Evolutionary conservation across 106 monocot genomes (phyloP).

Genomic region (Hemerocallis citrina): DNA sequence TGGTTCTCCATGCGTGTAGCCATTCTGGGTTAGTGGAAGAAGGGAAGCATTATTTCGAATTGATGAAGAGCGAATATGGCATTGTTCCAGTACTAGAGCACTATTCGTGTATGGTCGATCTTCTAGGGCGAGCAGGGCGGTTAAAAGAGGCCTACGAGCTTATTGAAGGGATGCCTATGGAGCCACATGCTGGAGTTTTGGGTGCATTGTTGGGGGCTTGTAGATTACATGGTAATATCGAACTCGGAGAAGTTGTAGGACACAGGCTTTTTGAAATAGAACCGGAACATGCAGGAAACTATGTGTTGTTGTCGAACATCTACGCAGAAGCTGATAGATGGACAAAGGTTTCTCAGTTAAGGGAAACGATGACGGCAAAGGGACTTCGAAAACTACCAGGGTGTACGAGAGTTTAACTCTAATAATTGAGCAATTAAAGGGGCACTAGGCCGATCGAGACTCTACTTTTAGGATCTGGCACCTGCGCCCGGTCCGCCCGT

Average conservation of each 20-base stretch:
- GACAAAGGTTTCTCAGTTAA: slow-evolving; percentile 47
- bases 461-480: no score
- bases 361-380: slow-evolving; percentile 40
- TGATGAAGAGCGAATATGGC: slow-evolving; percentile 39
- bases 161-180: slow-evolving; percentile 46
- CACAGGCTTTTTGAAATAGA: slow-evolving; percentile 47
- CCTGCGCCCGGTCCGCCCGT: no score
- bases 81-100: slow-evolving; percentile 48
- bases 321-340: slow-evolving; percentile 58
- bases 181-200: slow-evolving; percentile 62
- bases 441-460: no score
- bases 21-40: slow-evolving; percentile 63
- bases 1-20: slow-evolving; percentile 64
- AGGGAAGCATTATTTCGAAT: slow-evolving; percentile 42
- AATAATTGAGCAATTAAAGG: no score
- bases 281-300: slow-evolving; percentile 65
- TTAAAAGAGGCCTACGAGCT: slow-evolving; percentile 64
- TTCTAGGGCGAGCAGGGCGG: slow-evolving; percentile 44
- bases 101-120: slow-evolving; percentile 78
- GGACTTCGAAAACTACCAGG: slow-evolving; percentile 65
- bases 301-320: slow-evolving; percentile 69
- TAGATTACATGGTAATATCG: slow-evolving; percentile 29
- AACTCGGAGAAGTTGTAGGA: slow-evolving; percentile 42
- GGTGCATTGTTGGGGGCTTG: slow-evolving; percentile 74
- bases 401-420: slow-evolving; percentile 33